Percentiles rank a stretch among this genome's conserved stretches.
phyloP scores from a whole-genome alignment of 2,329 filamentous ascomycete species.

The Sarocladiaceae sp. region DNA sequence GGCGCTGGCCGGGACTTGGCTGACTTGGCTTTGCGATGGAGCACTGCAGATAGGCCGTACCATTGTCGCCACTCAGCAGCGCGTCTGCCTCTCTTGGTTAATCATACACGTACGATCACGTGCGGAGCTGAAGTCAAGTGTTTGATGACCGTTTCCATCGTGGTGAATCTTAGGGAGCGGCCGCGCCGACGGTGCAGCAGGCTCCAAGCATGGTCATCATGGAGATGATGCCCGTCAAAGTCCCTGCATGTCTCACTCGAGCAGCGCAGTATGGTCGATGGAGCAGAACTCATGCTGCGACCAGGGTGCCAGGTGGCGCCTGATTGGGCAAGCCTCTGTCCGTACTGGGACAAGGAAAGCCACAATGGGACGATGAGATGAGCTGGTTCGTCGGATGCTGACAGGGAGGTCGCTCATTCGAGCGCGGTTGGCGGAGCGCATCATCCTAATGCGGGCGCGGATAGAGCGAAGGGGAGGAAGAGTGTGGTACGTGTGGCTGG shows the following conservation, averaged over 20 bases:
- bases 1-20: no score
- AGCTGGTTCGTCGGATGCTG: neutral
- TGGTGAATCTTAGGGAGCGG: no score
- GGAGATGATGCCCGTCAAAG: conserved; percentile 2
- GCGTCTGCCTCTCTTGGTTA: no score
- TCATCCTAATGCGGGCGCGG: conserved; percentile 2
- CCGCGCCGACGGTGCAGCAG: neutral
- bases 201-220: conserved; percentile 7
- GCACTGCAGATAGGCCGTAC: no score
- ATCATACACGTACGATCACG: no score
- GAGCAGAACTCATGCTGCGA: neutral
- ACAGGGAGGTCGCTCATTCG: neutral
- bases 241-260: conserved; percentile 8
- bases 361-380: conserved; percentile 3
- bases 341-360: conserved; percentile 1
- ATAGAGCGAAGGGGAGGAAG: neutral
- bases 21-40: no score
- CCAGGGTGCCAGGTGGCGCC: neutral
- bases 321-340: conserved; percentile 2
- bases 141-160: no score
- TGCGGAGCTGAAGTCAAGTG: no score
- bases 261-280: neutral
- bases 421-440: neutral
- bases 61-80: no score
- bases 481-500: conserved; percentile 2